A percentile compares a stretch with the other conserved stretches of the same genome.
These are phyloP conservation scores for Coemansia erecta DNA, from an alignment of 192 early-diverging fungal species.

Conservation along the genomic window DNA sequence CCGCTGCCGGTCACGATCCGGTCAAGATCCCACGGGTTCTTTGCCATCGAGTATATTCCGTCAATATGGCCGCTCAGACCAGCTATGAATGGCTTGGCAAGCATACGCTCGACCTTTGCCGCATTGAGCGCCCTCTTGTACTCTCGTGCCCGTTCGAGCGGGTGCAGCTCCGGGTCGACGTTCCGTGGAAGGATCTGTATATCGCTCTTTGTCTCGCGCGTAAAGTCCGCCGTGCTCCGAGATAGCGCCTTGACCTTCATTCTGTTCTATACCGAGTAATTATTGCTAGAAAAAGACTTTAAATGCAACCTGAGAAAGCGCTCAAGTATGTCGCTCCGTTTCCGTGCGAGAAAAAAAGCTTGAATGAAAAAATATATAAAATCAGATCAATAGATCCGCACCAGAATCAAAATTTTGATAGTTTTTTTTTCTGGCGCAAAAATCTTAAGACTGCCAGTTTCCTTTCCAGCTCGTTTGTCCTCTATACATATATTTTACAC, in stretches of 20 bases:
- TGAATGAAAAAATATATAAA: neutral
- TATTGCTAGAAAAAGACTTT: neutral
- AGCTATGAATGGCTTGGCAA: constrained; percentile 96
- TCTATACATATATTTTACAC: constrained; percentile 7
- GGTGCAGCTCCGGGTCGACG: constrained; percentile 84
- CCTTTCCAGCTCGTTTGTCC: neutral
- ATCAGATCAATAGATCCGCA: neutral
- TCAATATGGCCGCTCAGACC: constrained; percentile 89
- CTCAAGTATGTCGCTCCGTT: neutral
- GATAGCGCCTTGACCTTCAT: constrained; percentile 94
- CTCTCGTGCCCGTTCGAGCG: constrained; percentile 92
- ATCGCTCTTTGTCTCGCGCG: constrained; percentile 80
- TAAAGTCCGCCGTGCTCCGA: constrained; percentile 72
- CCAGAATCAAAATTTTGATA: neutral
- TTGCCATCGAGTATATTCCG: constrained; percentile 92
- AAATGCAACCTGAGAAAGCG: neutral
- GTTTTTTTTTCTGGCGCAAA: neutral
- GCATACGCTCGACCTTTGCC: constrained; percentile 89
- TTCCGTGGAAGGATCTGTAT: constrained; percentile 88
- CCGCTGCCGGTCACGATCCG: constrained; percentile 86
- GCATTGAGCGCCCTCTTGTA: constrained; percentile 94
- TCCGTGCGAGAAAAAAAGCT: neutral
- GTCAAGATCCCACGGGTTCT: constrained; percentile 86
- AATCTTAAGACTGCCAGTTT: neutral
- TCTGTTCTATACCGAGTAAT: neutral